Evolutionary conservation across 106 monocot species (phyloP).

Genomic region (Acanthochlamys bracteata): DNA sequence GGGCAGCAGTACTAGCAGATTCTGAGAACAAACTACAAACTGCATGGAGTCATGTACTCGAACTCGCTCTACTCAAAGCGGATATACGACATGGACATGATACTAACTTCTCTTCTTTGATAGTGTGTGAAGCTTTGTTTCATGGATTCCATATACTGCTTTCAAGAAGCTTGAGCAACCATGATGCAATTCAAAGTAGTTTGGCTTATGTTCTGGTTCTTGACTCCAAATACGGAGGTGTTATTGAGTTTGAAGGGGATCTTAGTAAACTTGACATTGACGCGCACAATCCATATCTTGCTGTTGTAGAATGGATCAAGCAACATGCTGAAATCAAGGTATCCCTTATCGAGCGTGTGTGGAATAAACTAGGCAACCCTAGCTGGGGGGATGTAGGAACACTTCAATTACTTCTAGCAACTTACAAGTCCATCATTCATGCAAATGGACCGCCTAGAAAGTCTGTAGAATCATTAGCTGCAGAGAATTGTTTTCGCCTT

Average conservation of each 20-base stretch:
- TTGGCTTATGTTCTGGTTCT: slow-evolving; percentile 18
- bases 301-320: slow-evolving; percentile 25
- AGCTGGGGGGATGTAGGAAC: slow-evolving; percentile 34
- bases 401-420: slow-evolving; percentile 30
- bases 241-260: slow-evolving; percentile 24
- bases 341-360: slow-evolving; percentile 24
- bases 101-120: slow-evolving; percentile 5
- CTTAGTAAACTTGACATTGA: slow-evolving; percentile 17
- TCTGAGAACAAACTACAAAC: not conserved
- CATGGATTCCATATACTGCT: slow-evolving; percentile 25
- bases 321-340: slow-evolving; percentile 21
- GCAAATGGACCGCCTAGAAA: slow-evolving; percentile 18
- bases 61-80: slow-evolving; percentile 20
- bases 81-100: slow-evolving; percentile 3
- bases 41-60: slow-evolving; percentile 19
- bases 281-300: slow-evolving; percentile 11
- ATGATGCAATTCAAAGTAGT: not conserved
- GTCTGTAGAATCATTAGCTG: slow-evolving; percentile 14
- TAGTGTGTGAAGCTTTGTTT: slow-evolving; percentile 24
- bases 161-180: slow-evolving; percentile 22
- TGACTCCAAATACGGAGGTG: slow-evolving; percentile 32
- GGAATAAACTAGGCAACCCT: slow-evolving; percentile 37
- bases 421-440: slow-evolving; percentile 23
- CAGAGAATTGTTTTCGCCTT: slow-evolving; percentile 20
- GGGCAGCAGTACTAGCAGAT: slow-evolving; percentile 12